Evolutionary conservation across 352 stramenopile genomes (phyloP).

Genomic region (Pseudoperonospora humuli): DNA sequence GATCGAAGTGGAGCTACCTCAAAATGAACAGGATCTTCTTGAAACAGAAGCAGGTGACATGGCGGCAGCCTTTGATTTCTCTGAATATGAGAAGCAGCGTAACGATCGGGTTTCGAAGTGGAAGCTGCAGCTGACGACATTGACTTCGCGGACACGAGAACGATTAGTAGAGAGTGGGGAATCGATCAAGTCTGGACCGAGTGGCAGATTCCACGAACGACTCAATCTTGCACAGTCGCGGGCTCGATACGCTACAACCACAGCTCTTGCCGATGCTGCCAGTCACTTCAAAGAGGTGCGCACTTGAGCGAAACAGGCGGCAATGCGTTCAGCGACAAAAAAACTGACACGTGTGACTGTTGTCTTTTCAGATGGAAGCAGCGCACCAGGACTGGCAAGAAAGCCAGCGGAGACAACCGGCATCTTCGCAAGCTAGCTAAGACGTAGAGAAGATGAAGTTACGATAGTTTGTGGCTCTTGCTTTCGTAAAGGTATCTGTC

Average conservation of each 20-base stretch:
- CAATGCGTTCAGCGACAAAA: slow-evolving; percentile 2
- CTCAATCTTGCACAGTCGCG: slow-evolving; percentile 22
- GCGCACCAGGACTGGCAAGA: slow-evolving; percentile 52
- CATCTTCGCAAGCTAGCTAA: slow-evolving; percentile 22
- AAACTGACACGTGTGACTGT: slow-evolving; percentile 14
- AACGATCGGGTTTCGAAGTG: slow-evolving; percentile 38
- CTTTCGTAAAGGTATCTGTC: not conserved
- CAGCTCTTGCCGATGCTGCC: slow-evolving; percentile 39
- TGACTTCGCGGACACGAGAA: slow-evolving; percentile 36
- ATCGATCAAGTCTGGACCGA: slow-evolving; percentile 9
- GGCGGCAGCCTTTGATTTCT: slow-evolving; percentile 13
- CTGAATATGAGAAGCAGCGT: slow-evolving; percentile 40
- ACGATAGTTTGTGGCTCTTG: slow-evolving; percentile 2
- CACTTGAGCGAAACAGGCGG: not conserved
- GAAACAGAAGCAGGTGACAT: slow-evolving; percentile 18
- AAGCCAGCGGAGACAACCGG: slow-evolving; percentile 27
- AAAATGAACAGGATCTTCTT: slow-evolving; percentile 13
- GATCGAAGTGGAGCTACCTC: slow-evolving; percentile 12
- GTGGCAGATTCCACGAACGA: slow-evolving; percentile 13
- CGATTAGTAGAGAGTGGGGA: slow-evolving; percentile 26
- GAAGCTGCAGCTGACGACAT: slow-evolving; percentile 39
- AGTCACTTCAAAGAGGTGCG: slow-evolving; percentile 52
- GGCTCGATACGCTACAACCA: slow-evolving; percentile 28
- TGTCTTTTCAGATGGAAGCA: slow-evolving; percentile 40
- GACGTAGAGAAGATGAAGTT: slow-evolving; percentile 10